Percentiles rank a stretch among this genome's conserved stretches.
Conservation (phyloP, 1,284 basidiomycete genomes). For the Tilletia setariae region DNA sequence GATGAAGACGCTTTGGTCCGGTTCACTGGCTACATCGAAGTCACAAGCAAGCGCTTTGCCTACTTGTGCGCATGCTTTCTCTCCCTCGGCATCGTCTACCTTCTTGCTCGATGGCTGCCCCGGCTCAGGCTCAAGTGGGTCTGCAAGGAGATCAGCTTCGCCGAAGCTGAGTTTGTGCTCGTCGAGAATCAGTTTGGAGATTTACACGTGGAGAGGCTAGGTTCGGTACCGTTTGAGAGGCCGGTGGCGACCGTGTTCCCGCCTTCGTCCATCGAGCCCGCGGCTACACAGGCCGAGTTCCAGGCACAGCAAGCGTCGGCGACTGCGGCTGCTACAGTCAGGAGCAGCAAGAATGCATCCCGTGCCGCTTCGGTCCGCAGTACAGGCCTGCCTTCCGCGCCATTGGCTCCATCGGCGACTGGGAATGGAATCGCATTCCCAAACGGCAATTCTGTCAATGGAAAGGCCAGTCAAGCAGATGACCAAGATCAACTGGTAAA, state of each 20-base stretch:
- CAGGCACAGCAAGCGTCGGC: constrained; percentile 23
- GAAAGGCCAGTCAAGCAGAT: background rate
- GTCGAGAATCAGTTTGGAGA: constrained; percentile 66
- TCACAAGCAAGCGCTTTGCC: constrained; percentile 64
- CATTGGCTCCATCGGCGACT: constrained; percentile 10
- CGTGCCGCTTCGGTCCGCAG: constrained; percentile 22
- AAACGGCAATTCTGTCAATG: background rate
- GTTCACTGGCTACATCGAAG: constrained; percentile 80
- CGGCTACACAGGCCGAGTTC: constrained; percentile 44
- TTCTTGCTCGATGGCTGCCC: constrained; percentile 92
- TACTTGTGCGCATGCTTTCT: constrained; percentile 74
- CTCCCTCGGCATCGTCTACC: constrained; percentile 71
- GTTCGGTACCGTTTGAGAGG: constrained; percentile 47
- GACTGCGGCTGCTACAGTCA: constrained; percentile 21
- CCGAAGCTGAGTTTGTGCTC: constrained; percentile 70
- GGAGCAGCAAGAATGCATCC: constrained; percentile 26
- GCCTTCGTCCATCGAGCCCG: constrained; percentile 46
- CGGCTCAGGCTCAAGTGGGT: constrained; percentile 81
- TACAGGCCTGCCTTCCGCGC: background rate
- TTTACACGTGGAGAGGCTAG: constrained; percentile 35
- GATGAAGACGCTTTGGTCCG: constrained; percentile 89
- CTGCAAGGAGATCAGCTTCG: constrained; percentile 79
- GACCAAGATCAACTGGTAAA: background rate
- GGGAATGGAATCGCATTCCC: constrained; percentile 4
- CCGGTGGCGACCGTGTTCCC: constrained; percentile 50